These are phyloP conservation scores for Xylariaceae sp. DNA, from an alignment of 2,329 filamentous ascomycete species.

Conservation along the genomic window DNA sequence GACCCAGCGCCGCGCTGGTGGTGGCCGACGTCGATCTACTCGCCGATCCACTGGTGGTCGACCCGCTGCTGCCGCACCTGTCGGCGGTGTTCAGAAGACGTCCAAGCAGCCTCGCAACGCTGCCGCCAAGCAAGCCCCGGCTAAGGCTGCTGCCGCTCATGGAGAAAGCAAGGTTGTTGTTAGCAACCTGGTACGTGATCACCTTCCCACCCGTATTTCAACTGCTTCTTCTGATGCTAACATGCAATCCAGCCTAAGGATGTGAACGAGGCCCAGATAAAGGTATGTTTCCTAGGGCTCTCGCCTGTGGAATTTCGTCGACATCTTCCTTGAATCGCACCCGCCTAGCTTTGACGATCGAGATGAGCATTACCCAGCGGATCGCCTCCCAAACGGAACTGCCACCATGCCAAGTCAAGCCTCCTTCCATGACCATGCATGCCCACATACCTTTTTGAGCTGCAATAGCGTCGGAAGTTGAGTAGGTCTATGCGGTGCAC, in stretches of 20 bases:
- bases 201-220: not conserved
- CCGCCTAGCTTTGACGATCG: slow-evolving; percentile 30
- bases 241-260: slow-evolving; percentile 69
- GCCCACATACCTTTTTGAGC: slow-evolving; percentile 9
- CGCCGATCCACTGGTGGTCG: slow-evolving; percentile 47
- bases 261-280: slow-evolving; percentile 95
- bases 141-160: slow-evolving; percentile 54
- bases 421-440: slow-evolving; percentile 37
- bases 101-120: slow-evolving; percentile 55
- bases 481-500: slow-evolving; percentile 51
- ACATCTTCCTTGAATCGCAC: slow-evolving; percentile 42
- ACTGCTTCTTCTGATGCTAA: slow-evolving; percentile 18
- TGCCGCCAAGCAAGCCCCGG: slow-evolving; percentile 56
- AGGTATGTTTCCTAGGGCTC: slow-evolving; percentile 98
- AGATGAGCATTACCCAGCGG: slow-evolving; percentile 26
- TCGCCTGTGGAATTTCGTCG: slow-evolving; percentile 66
- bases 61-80: slow-evolving; percentile 59
- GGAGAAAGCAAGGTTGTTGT: slow-evolving; percentile 96
- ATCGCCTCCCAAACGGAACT: slow-evolving; percentile 20
- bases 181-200: slow-evolving; percentile 81
- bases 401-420: slow-evolving; percentile 33
- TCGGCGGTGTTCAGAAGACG: slow-evolving; percentile 81
- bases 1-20: slow-evolving; percentile 58
- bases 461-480: slow-evolving; percentile 47
- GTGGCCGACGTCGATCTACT: slow-evolving; percentile 45